Percentiles rank a stretch among this genome's conserved stretches.
phyloP scores from a whole-genome alignment of 352 stramenopile species.

The Globisporangium carolinianum region DNA sequence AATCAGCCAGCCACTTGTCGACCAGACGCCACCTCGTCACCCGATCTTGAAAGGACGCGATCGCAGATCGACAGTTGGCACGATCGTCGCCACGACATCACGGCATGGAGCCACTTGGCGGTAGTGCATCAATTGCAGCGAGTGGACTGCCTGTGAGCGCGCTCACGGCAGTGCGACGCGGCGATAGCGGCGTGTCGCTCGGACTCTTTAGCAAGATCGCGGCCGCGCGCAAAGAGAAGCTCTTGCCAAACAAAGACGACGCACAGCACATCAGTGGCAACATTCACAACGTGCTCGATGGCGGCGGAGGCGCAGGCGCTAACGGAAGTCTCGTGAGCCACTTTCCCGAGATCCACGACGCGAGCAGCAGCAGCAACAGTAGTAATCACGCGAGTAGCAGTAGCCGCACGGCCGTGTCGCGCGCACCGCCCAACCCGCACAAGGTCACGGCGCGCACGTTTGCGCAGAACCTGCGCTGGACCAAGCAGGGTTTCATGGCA shows the following conservation, averaged over 20 bases:
- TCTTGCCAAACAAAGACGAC: slow-evolving; percentile 18
- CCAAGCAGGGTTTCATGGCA: slow-evolving; percentile 22
- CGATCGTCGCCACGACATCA: neutral
- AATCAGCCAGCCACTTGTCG: no score
- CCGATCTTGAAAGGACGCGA: slow-evolving; percentile 6
- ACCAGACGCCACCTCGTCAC: neutral
- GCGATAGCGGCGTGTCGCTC: slow-evolving; percentile 41
- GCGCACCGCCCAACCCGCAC: slow-evolving; percentile 17
- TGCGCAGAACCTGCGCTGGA: slow-evolving; percentile 40
- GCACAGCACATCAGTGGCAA: neutral
- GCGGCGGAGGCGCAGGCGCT: neutral
- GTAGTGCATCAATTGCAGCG: neutral
- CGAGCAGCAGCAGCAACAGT: neutral
- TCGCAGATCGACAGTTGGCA: neutral
- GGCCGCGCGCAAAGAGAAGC: slow-evolving; percentile 59
- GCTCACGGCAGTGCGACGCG: neutral
- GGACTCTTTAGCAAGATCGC: slow-evolving; percentile 74
- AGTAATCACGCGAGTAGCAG: neutral
- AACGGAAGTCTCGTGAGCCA: slow-evolving; percentile 12
- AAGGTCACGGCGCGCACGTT: slow-evolving; percentile 32
- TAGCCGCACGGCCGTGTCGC: slow-evolving; percentile 1
- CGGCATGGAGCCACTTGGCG: neutral
- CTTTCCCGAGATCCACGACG: slow-evolving; percentile 50
- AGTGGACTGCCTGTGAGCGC: slow-evolving; percentile 1
- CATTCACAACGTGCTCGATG: slow-evolving; percentile 1